Evolutionary conservation across 2,329 filamentous ascomycete genomes (phyloP).

Genomic region (Apiospora marii): DNA sequence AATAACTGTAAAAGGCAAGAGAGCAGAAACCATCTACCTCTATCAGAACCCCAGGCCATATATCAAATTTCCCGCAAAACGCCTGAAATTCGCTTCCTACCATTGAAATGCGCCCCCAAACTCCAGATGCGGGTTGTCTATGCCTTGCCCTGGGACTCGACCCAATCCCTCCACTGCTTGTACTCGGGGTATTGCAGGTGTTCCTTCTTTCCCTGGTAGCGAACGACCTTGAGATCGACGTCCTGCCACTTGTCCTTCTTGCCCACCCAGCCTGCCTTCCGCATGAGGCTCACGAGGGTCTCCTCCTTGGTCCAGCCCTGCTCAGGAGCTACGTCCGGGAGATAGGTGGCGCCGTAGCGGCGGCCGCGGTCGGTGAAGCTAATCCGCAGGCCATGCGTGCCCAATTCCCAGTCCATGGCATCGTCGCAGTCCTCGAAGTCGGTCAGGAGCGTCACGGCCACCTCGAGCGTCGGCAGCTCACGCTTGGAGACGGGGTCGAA

Average conservation of each 20-base stretch:
- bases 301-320: conserved; percentile 97
- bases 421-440: conserved; percentile 81
- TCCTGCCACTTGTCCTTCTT: conserved; percentile 81
- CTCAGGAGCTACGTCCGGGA: conserved; percentile 90
- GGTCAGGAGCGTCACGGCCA: conserved; percentile 81
- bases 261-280: conserved; percentile 92
- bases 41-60: conserved; percentile 15
- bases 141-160: conserved; percentile 47
- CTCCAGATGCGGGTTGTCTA: conserved; percentile 27
- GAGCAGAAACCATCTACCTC: conserved; percentile 22
- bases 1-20: conserved; percentile 11
- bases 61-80: neutral
- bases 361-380: conserved; percentile 78
- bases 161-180: conserved; percentile 82
- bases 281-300: conserved; percentile 86
- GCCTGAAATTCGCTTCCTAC: conserved; percentile 9
- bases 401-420: conserved; percentile 85
- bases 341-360: conserved; percentile 85
- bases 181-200: conserved; percentile 76
- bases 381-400: conserved; percentile 86
- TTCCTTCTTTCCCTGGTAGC: conserved; percentile 87
- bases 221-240: conserved; percentile 78
- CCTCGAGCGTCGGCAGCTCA: conserved; percentile 67
- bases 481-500: conserved; percentile 62
- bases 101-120: conserved; percentile 16